Evolutionary conservation across 176 grass and related monocot species (phyloP).

Genomic region (Bolboschoenus planiculmis): DNA sequence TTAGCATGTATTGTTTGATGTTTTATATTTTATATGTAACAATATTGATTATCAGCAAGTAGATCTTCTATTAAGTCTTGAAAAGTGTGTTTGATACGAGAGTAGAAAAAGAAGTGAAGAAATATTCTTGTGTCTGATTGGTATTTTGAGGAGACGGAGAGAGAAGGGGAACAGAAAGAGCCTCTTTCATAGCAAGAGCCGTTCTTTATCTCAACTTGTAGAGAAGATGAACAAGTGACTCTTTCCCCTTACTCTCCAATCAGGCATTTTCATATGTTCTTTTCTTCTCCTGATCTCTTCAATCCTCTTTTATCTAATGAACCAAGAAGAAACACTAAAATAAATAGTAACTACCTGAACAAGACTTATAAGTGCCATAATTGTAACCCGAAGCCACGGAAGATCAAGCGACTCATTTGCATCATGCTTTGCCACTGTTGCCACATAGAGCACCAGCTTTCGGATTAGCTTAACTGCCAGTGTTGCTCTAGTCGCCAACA

Average conservation of each 20-base stretch:
- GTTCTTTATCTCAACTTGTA: neutral
- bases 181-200: neutral
- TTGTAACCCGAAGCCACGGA: constrained; percentile 78
- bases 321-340: constrained; percentile 9
- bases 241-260: neutral
- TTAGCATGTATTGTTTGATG: too few relatives aligned
- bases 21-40: neutral
- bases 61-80: neutral
- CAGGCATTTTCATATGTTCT: neutral
- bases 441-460: constrained; percentile 65
- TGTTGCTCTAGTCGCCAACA: constrained; percentile 57
- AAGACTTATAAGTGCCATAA: constrained; percentile 84
- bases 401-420: constrained; percentile 53
- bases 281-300: neutral
- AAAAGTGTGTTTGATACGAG: neutral
- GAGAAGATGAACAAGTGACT: neutral
- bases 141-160: neutral
- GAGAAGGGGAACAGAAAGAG: neutral
- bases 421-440: constrained; percentile 57
- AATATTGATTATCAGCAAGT: neutral
- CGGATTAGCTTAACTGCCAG: constrained; percentile 69
- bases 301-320: neutral
- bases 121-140: neutral
- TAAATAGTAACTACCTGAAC: constrained; percentile 61
- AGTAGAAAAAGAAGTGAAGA: neutral